Conservation (phyloP, 2,329 filamentous ascomycete genomes). For the Raffaelea arxii region DNA sequence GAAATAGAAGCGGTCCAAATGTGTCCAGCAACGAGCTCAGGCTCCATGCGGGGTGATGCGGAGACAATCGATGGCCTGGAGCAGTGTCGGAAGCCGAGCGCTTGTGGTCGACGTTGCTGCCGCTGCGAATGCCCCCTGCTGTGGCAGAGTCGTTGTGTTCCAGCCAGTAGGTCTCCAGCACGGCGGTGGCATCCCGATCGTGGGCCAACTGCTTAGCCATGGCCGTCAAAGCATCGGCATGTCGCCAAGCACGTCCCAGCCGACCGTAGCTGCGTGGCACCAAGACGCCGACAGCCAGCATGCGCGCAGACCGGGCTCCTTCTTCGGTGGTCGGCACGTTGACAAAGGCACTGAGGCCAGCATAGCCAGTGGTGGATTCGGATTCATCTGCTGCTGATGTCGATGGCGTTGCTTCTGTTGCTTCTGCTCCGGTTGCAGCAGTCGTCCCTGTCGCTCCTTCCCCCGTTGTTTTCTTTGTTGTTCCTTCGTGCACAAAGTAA, state of each 20-base stretch:
- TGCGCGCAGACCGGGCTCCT: conserved; percentile 74
- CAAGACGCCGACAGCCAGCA: conserved; percentile 84
- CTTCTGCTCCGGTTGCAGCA: no score
- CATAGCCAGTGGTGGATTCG: conserved; percentile 40
- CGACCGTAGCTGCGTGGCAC: conserved; percentile 79
- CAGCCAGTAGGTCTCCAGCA: conserved; percentile 76
- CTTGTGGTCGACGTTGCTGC: conserved; percentile 39
- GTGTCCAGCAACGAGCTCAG: conserved; percentile 66
- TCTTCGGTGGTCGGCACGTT: conserved; percentile 71
- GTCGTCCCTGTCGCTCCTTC: conserved; percentile 18
- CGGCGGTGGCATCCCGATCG: conserved; percentile 50
- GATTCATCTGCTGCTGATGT: neutral
- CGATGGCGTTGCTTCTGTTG: no score
- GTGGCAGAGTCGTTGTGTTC: conserved; percentile 30
- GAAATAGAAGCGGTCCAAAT: conserved; percentile 88
- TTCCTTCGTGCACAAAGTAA: conserved; percentile 85
- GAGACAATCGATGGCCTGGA: conserved; percentile 57
- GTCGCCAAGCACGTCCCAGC: conserved; percentile 80
- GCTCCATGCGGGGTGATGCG: conserved; percentile 79
- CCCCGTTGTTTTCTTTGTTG: conserved; percentile 17
- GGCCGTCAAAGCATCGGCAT: conserved; percentile 65
- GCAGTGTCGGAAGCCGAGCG: conserved; percentile 54
- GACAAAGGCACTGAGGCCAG: conserved; percentile 85
- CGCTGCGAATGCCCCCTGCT: conserved; percentile 19
- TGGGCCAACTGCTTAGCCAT: conserved; percentile 65